A percentile compares a stretch with the other conserved stretches of the same genome.
phyloP scores from a whole-genome alignment of 208 protist species.

The Acanthamoeba sp. region DNA sequence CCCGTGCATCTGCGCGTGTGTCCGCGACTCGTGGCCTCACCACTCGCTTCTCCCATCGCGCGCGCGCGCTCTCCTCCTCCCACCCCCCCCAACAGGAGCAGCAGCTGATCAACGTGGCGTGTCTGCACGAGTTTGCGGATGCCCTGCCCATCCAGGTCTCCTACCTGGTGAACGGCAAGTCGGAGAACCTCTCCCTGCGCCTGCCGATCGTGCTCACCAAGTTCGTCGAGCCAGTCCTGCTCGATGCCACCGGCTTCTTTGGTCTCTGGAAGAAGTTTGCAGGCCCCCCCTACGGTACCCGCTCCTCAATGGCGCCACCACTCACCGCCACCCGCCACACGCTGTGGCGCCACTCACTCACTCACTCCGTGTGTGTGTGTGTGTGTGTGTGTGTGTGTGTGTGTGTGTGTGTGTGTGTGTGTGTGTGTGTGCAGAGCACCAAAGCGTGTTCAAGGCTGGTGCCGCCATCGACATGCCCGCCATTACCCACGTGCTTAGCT shows the following conservation, averaged over 20 bases:
- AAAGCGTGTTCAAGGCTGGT: constrained; percentile 58
- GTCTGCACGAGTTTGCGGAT: constrained; percentile 71
- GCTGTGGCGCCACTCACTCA: neutral
- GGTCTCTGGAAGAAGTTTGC: constrained; percentile 71
- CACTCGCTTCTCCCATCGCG: neutral
- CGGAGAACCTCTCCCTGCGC: constrained; percentile 68
- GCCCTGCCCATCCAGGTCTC: constrained; percentile 52
- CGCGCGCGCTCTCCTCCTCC: neutral
- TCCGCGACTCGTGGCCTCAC: neutral
- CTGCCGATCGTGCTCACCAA: constrained; percentile 75
- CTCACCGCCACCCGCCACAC: neutral
- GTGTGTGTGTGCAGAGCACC: constrained; percentile 73
- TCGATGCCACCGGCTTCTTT: constrained; percentile 63
- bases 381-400: too few relatives aligned
- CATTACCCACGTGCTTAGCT: constrained; percentile 46
- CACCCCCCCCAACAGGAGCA: constrained; percentile 32
- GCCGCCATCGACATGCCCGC: constrained; percentile 23
- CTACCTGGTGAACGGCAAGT: constrained; percentile 65
- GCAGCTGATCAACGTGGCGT: constrained; percentile 76
- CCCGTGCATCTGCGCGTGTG: too few relatives aligned
- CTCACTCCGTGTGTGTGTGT: too few relatives aligned
- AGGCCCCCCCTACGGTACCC: constrained; percentile 57
- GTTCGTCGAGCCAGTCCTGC: constrained; percentile 69
- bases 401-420: too few relatives aligned
- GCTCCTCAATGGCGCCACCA: neutral